Evolutionary conservation across 2,329 filamentous ascomycete genomes (phyloP).

Genomic region (Pseudogymnoascus sp.): DNA sequence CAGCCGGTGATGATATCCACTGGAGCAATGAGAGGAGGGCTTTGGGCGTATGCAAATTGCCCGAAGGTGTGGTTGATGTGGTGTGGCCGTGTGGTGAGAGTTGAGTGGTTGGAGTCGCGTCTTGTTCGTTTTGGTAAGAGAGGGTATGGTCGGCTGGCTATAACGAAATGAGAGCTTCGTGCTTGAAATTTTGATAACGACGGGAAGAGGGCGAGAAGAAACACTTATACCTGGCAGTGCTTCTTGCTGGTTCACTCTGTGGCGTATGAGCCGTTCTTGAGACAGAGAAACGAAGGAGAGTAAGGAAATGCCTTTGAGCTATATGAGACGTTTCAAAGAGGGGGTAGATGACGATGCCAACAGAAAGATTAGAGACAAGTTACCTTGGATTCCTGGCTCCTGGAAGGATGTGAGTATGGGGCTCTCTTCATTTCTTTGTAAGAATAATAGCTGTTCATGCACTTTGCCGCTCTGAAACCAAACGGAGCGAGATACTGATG

Average conservation of each 20-base stretch:
- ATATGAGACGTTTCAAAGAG: slow-evolving; percentile 1
- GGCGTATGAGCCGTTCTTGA: neutral
- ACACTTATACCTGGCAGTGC: neutral
- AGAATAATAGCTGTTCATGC: neutral
- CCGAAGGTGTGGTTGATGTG: too few relatives aligned
- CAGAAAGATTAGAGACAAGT: neutral
- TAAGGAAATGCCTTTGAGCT: slow-evolving; percentile 1
- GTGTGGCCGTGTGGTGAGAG: too few relatives aligned
- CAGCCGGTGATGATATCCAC: too few relatives aligned
- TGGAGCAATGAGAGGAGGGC: too few relatives aligned
- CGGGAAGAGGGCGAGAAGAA: neutral
- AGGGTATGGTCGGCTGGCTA: neutral
- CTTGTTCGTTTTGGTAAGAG: neutral
- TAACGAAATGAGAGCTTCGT: neutral
- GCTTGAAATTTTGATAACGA: neutral
- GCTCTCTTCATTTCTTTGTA: neutral
- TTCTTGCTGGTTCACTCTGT: neutral
- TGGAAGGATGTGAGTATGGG: neutral
- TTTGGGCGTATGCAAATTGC: too few relatives aligned
- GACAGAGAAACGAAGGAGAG: slow-evolving; percentile 1
- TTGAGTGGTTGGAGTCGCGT: too few relatives aligned
- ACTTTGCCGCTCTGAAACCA: neutral
- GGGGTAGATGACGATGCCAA: neutral
- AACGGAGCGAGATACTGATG: neutral
- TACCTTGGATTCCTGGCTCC: neutral